These are phyloP conservation scores for Trichomonas tenax DNA, from an alignment of 208 protist species.

Conservation along the genomic window DNA sequence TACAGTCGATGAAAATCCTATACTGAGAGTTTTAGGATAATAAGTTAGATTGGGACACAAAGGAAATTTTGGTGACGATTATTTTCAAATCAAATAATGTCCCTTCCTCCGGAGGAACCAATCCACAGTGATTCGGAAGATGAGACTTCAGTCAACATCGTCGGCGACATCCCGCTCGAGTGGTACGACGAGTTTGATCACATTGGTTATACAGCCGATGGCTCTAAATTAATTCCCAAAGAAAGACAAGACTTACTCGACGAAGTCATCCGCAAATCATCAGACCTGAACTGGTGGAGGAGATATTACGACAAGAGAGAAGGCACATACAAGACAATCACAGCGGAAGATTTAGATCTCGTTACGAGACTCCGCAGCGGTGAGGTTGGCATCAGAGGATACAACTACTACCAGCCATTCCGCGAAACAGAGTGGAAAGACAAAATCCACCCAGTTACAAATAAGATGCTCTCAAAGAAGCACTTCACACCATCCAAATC, in stretches of 20 bases:
- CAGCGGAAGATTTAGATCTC: slow-evolving; percentile 7
- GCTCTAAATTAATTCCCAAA: neutral
- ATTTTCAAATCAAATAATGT: neutral
- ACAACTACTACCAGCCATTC: neutral
- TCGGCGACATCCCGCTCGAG: neutral
- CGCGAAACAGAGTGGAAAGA: neutral
- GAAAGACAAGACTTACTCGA: neutral
- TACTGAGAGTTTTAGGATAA: no score
- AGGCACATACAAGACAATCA: neutral
- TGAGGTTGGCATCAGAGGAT: neutral
- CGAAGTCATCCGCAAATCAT: neutral
- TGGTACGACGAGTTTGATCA: slow-evolving; percentile 16
- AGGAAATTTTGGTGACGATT: neutral
- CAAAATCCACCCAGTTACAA: neutral
- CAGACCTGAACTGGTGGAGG: neutral
- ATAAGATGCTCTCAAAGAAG: neutral
- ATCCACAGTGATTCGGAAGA: neutral
- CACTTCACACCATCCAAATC: neutral
- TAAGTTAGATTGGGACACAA: no score
- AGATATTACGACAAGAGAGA: neutral
- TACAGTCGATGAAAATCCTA: no score
- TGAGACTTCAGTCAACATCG: neutral
- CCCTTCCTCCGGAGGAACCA: neutral
- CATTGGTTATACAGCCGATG: neutral
- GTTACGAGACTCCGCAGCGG: neutral